Base-by-base conservation (phyloP, 192 early-diverging fungal genomes). In the Backusella morwellensis region DNA sequence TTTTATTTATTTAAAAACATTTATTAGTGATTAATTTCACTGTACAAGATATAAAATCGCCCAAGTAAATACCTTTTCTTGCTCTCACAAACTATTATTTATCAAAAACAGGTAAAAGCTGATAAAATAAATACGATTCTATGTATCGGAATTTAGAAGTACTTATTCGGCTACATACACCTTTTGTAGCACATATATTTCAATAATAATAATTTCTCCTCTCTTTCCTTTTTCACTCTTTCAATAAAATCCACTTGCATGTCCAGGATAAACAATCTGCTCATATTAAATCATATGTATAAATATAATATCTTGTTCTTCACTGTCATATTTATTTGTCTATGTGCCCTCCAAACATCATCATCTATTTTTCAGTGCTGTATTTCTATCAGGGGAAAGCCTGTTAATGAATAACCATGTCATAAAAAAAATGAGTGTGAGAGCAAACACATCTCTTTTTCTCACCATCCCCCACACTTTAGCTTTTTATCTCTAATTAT, bases 131-230 rank as follows among this genome's bases (percentile, higher is more conserved):
- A 56, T 23, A 23, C 21, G 21, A 56, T 9, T 56, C 54, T 23
- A 63, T 63, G 56, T 63, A 63, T 63, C 56, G 56, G 56, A 63
- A 23, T 63, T 63, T 63, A 29, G 56, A 63, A 26, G 56, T 63
- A 50, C 47, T 29, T 63, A 63, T 63, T 63, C 23, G 56, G 56
- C 56, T 29, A 63, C 26, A 63, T 29, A 63, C 9, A 9, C 56
- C 56, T 32, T 63, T 63, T 26, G 56, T 63, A 29, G 21, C 26
- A 63, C 56, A 63, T 63, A 26, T 63, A 63, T 63, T 4, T 63
- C 56, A 63, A 63, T 63, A 63, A 14, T 63, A 26, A 29, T 63
- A 29, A 29, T 14, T 29, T 63, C 54, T 56, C 54, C 54, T 17
- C 15, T 19, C 47, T 50, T 50, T 50, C 47, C 47, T 50, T 50